phyloP scores from a whole-genome alignment of 1,139 yeast species.

The Tardiomyces digboiensis region DNA sequence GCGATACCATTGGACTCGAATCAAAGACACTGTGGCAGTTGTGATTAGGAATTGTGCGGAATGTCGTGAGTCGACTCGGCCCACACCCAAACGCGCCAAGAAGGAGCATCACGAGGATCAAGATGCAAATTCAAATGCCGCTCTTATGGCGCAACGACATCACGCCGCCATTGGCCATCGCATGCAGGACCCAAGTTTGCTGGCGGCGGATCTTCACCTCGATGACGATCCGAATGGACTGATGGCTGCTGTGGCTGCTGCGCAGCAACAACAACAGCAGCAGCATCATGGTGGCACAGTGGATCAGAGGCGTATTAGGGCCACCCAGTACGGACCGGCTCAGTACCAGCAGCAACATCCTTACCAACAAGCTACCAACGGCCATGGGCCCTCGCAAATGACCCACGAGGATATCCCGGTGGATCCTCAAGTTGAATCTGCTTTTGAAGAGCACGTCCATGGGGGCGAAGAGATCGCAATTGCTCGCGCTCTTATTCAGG shows the following conservation, averaged over 20 bases:
- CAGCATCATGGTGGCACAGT: conserved; percentile 6
- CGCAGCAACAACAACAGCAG: conserved; percentile 31
- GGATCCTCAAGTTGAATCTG: conserved; percentile 51
- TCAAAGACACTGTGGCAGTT: conserved; percentile 77
- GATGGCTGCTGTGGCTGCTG: conserved; percentile 61
- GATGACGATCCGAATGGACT: conserved; percentile 39
- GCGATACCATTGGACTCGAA: conserved; percentile 83
- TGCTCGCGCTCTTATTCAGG: conserved; percentile 57
- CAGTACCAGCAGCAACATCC: conserved; percentile 28
- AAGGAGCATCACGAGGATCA: conserved; percentile 8
- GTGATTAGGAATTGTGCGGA: conserved; percentile 70
- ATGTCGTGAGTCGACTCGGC: conserved; percentile 42
- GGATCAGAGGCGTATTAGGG: conserved; percentile 8
- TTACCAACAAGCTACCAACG: conserved; percentile 14
- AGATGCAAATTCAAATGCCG: conserved; percentile 3
- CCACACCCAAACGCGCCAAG: conserved; percentile 11
- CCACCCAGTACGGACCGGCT: conserved; percentile 17
- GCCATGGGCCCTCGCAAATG: conserved; percentile 13
- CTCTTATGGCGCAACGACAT: conserved; percentile 3
- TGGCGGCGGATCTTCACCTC: conserved; percentile 26
- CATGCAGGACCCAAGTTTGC: conserved; percentile 6
- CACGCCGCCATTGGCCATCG: conserved; percentile 14
- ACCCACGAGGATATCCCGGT: conserved; percentile 34
- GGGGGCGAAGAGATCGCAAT: conserved; percentile 50
- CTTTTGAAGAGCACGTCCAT: conserved; percentile 37